Conservation (phyloP, 768 basidiomycete genomes). For the Termitomyces sp. region DNA sequence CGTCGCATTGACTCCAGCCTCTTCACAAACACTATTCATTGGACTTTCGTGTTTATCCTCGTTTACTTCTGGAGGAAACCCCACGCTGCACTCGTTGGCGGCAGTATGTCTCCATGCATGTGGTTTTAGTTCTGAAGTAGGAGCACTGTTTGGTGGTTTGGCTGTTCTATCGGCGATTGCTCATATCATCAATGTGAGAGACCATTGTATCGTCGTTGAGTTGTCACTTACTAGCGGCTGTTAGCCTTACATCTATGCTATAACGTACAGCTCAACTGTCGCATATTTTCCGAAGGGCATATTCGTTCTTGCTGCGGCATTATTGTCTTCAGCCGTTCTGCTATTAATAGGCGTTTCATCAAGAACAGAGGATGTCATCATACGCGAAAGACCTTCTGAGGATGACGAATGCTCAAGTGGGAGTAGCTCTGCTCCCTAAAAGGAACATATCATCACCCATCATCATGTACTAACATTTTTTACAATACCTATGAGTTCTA, state of each 20-base stretch:
- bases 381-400: slow-evolving; percentile 3
- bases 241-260: slow-evolving; percentile 65
- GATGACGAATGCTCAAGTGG: slow-evolving; percentile 3
- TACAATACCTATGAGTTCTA: background rate
- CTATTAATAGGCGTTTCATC: slow-evolving; percentile 35
- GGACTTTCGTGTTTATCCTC: slow-evolving; percentile 56
- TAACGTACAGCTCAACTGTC: slow-evolving; percentile 61
- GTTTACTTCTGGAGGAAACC: slow-evolving; percentile 63
- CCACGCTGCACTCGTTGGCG: slow-evolving; percentile 63
- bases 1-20: slow-evolving; percentile 46
- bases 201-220: background rate
- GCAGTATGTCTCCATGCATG: slow-evolving; percentile 61
- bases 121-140: slow-evolving; percentile 40
- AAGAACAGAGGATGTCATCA: slow-evolving; percentile 9
- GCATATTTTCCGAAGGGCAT: slow-evolving; percentile 61
- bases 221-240: background rate
- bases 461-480: too few species aligned
- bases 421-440: background rate
- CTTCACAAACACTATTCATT: slow-evolving; percentile 49
- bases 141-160: slow-evolving; percentile 66
- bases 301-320: slow-evolving; percentile 52
- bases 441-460: background rate
- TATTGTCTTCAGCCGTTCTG: slow-evolving; percentile 45
- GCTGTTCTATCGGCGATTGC: slow-evolving; percentile 62
- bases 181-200: slow-evolving; percentile 51